Evolutionary conservation across 2,329 filamentous ascomycete genomes (phyloP), one percentile per base, ranked within the genome.

Genomic region (Diaporthe ilicicola): DNA sequence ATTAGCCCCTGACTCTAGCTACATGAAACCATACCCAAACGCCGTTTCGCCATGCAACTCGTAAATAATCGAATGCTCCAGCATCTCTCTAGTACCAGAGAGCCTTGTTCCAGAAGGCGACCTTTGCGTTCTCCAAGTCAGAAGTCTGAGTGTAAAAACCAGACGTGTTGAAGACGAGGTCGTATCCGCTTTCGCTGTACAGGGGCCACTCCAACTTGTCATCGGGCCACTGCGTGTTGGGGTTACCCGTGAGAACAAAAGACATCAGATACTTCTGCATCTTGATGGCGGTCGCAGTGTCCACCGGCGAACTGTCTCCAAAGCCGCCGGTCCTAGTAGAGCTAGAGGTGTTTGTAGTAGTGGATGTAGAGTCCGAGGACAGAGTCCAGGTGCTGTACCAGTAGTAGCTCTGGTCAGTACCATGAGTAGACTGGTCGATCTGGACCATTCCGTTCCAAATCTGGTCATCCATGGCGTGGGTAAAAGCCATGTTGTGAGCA

Each of bases 341-440:
- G 70, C 59, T 72, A 7, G 74, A 48, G 27, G 74, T 42, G 32
- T 46, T 72, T 4, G 70, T 64, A 1, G 71, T 71, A 17, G 70
- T 70, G 27, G 61, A 69, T 17, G 65, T 70, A 24, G 61, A 75
- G 1, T 73, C 51, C 5, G 55, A 61, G 3, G 74, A 74, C 12
- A 77, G 75, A 9, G 74, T 75, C 56, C 75, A 76, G 12, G 75
- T 78, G 67, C 68, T 74, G 69, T 78, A 79, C 70, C 78, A 81
- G 73, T 81, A 81, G 73, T 81, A 81, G 44, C 73, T 76, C 71
- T 81, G 79, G 73, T 81, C 80, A 6, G 79, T 81, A 6, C 80
- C 79, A 68, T 81, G 80, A 9, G 77, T 79, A 24, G 80, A 76
- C 15, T 71, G 24, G 27, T 73, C 78, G 3, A 82, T 72, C 15